Evolutionary conservation across 2,329 filamentous ascomycete genomes (phyloP), one percentile per base, ranked within the genome.

Genomic region (Hypocrella siamensis): DNA sequence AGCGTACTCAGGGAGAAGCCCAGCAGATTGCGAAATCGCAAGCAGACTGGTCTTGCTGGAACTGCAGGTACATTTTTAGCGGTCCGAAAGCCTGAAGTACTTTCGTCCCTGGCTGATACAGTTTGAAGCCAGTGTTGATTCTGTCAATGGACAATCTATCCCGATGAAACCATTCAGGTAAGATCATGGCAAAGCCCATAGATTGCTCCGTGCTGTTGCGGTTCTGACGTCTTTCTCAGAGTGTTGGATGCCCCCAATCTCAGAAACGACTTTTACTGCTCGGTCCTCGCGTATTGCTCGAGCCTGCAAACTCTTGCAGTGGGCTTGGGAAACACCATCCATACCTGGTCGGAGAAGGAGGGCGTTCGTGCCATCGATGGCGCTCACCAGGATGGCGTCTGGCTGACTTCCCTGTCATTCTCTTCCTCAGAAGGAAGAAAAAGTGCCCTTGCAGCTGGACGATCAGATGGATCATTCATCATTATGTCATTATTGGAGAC

Each of bases 221-320:
- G 3, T 10, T 14, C 11, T 14, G 15, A 27, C 3, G 6, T 15
- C 11, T 3, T 17, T 4, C 27, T 28, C 27, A 9, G 9, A 17
- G 8, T 28, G 6, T 65, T 98, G 5, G 84, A 94, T 56, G 88
- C 88, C 7, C 85, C 86, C 3, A 72, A 75, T 31, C 63, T 96
- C n/a, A 75, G 84, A 35, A 85, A 96, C 45, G 88, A 98, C 53
- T 98, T 86, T 51, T 98, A 98, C 51, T 94, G 85, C 56, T 90
- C 86, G 0, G 67, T 86, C 3, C 65, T 98, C 33, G 84, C 90
- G 8, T 96, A 93, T 52, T 93, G 79, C 0, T 54, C 67, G 26
- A 79, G 71, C 6, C 70, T 74, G 31, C 70, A 79, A 32, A 81
- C 78, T 11, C 66, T 98, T 12, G 88, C 84, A 14, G 82, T 96